Conservation (phyloP, 2,329 filamentous ascomycete genomes). For the Exserohilum turcica region DNA sequence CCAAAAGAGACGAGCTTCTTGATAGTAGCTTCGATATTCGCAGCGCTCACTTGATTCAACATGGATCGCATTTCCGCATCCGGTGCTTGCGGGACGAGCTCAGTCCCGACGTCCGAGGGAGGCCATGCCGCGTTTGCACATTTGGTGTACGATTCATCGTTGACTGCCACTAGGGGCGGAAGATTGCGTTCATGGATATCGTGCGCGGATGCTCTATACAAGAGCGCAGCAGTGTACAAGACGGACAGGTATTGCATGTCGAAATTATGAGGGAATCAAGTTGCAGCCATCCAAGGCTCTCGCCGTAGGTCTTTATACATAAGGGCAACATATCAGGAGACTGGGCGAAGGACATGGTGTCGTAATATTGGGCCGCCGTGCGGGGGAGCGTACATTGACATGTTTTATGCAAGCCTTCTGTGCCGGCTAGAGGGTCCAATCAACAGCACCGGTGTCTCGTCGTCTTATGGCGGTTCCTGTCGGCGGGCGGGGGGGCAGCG, state of each 20-base stretch:
- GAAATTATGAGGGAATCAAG: not conserved
- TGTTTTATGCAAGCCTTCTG: slow-evolving; percentile 30
- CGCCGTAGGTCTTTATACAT: slow-evolving; percentile 17
- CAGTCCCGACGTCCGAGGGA: slow-evolving; percentile 44
- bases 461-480: slow-evolving; percentile 11
- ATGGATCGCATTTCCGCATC: slow-evolving; percentile 49
- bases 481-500: slow-evolving; percentile 16
- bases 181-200: slow-evolving; percentile 35
- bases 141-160: slow-evolving; percentile 39
- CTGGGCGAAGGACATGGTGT: slow-evolving; percentile 1
- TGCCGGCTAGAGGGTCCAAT: slow-evolving; percentile 29
- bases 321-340: not conserved
- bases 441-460: slow-evolving; percentile 13
- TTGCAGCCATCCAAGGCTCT: not conserved
- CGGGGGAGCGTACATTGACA: slow-evolving; percentile 6
- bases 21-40: slow-evolving; percentile 58
- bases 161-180: slow-evolving; percentile 37
- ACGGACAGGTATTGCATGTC: slow-evolving; percentile 28
- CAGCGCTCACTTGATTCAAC: slow-evolving; percentile 48
- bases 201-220: slow-evolving; percentile 30
- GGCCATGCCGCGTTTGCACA: slow-evolving; percentile 51
- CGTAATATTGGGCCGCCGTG: slow-evolving; percentile 10
- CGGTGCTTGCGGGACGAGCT: slow-evolving; percentile 50
- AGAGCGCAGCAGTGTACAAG: slow-evolving; percentile 18
- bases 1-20: slow-evolving; percentile 61